Evolutionary conservation across 805 yeast species (phyloP).

Genomic region (Myxozyma monticola): DNA sequence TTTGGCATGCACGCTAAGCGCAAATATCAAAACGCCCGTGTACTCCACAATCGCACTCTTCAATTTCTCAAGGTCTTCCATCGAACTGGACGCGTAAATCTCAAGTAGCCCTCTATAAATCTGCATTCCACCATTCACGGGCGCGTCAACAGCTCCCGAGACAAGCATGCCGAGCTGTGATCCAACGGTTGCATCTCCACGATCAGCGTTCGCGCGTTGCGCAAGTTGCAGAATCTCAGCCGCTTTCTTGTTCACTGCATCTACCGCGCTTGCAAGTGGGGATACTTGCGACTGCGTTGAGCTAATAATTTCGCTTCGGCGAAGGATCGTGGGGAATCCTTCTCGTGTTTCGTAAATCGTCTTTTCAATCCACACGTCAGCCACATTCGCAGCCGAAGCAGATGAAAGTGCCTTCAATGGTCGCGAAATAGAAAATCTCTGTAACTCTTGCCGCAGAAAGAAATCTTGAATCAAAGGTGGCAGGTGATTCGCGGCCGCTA

Average conservation of each 20-base stretch:
- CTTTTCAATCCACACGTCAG: constrained; percentile 87
- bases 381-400: constrained; percentile 25
- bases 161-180: constrained; percentile 46
- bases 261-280: constrained; percentile 81
- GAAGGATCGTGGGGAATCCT: constrained; percentile 85
- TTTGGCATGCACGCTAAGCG: constrained; percentile 68
- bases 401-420: constrained; percentile 55
- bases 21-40: constrained; percentile 61
- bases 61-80: constrained; percentile 7
- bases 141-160: constrained; percentile 82
- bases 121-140: constrained; percentile 90
- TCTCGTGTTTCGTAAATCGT: constrained; percentile 71
- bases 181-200: constrained; percentile 40
- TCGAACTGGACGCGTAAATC: constrained; percentile 3
- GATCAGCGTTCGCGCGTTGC: constrained; percentile 36
- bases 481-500: constrained; percentile 55
- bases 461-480: constrained; percentile 63
- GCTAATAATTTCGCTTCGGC: constrained; percentile 67
- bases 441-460: constrained; percentile 71
- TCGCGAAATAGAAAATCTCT: constrained; percentile 66
- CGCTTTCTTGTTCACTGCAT: constrained; percentile 64
- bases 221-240: constrained; percentile 72
- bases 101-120: constrained; percentile 70
- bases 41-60: constrained; percentile 47
- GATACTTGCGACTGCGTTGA: constrained; percentile 57